Conservation (phyloP, 148 eudicot species). For the Silene latifolia region DNA sequence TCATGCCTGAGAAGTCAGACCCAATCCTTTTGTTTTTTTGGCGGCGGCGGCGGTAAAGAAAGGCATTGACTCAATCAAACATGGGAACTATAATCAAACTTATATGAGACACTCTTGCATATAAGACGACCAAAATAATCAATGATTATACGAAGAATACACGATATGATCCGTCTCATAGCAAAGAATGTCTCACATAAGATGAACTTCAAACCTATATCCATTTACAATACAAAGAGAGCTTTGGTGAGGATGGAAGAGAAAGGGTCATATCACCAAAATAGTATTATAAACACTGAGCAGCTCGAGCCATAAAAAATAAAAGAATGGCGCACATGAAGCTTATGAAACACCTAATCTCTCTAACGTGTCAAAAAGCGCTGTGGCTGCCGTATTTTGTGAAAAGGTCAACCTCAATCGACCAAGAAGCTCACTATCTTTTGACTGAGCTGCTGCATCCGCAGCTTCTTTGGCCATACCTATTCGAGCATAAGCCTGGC, state of each 20-base stretch:
- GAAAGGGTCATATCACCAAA: not conserved
- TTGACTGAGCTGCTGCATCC: slow-evolving; percentile 88
- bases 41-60: too few relatives aligned
- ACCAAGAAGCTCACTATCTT: slow-evolving; percentile 81
- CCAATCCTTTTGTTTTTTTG: too few relatives aligned
- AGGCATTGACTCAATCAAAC: too few relatives aligned
- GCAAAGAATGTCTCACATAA: not conserved
- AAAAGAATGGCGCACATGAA: not conserved
- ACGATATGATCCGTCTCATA: not conserved
- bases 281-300: not conserved
- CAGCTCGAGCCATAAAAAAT: not conserved
- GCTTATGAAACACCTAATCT: slow-evolving; percentile 67
- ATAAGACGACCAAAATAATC: not conserved
- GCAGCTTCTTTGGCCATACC: slow-evolving; percentile 99
- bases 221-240: not conserved
- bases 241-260: not conserved
- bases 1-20: too few relatives aligned
- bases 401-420: slow-evolving; percentile 61
- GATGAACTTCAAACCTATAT: not conserved
- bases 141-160: not conserved
- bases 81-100: too few relatives aligned
- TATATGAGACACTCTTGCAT: too few relatives aligned
- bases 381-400: slow-evolving; percentile 80
- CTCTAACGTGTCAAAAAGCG: slow-evolving; percentile 79
- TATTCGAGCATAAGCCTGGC: slow-evolving; percentile 86